A percentile compares a stretch with the other conserved stretches of the same genome.
Evolutionary conservation across 2,329 filamentous ascomycete species (phyloP).

Genomic region (Aspergillus luchuensis): DNA sequence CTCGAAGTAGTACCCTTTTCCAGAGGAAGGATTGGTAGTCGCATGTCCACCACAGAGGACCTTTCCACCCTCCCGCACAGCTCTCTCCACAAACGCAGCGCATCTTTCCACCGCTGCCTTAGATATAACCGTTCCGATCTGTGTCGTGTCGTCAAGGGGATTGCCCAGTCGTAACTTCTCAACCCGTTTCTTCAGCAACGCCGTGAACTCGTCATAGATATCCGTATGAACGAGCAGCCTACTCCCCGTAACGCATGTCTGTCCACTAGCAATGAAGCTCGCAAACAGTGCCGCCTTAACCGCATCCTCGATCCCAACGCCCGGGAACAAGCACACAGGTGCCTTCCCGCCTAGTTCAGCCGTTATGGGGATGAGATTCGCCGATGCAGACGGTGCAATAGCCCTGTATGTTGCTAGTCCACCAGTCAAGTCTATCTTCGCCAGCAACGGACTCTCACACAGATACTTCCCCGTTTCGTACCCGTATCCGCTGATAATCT

Average conservation of each 20-base stretch:
- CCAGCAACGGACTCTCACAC: slow-evolving; percentile 32
- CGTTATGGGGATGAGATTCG: slow-evolving; percentile 37
- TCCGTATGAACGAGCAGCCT: slow-evolving; percentile 54
- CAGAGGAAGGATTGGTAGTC: slow-evolving; percentile 46
- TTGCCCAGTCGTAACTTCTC: slow-evolving; percentile 59
- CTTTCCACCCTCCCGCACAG: slow-evolving; percentile 45
- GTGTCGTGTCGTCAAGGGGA: slow-evolving; percentile 57
- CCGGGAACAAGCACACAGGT: slow-evolving; percentile 37
- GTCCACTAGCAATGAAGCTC: slow-evolving; percentile 56
- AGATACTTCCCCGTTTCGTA: slow-evolving; percentile 45
- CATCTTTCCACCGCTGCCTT: slow-evolving; percentile 44
- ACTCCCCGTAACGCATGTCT: slow-evolving; percentile 60
- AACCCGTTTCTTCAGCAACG: slow-evolving; percentile 49
- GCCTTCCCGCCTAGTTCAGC: slow-evolving; percentile 44
- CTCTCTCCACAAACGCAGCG: slow-evolving; percentile 19
- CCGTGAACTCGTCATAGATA: slow-evolving; percentile 45
- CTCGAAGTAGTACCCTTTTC: slow-evolving; percentile 53
- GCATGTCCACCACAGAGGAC: slow-evolving; percentile 53
- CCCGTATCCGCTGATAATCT: slow-evolving; percentile 57
- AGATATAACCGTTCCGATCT: slow-evolving; percentile 68
- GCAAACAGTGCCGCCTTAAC: slow-evolving; percentile 42
- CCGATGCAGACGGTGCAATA: slow-evolving; percentile 35
- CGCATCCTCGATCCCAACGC: slow-evolving; percentile 34
- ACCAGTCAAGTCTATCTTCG: slow-evolving; percentile 40
- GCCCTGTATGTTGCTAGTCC: slow-evolving; percentile 36